Evolutionary conservation across 306 rosid genomes (phyloP).

Genomic region (Cicer bijugum): DNA sequence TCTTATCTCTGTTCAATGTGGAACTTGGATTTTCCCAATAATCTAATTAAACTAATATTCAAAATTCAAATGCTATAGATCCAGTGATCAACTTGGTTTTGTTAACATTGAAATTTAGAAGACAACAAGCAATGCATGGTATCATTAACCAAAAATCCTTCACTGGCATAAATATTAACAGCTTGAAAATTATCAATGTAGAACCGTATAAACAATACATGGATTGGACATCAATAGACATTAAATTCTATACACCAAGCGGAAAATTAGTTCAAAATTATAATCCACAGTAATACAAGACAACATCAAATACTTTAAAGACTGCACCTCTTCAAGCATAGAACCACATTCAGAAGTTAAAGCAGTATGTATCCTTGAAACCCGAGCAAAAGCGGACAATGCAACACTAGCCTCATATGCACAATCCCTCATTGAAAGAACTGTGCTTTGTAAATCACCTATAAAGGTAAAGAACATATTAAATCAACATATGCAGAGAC

Average conservation of each 20-base stretch:
- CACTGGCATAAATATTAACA: slow-evolving; percentile 20
- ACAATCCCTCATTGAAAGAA: slow-evolving; percentile 85
- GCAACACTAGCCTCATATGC: slow-evolving; percentile 81
- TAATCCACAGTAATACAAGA: slow-evolving; percentile 24
- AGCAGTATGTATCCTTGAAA: slow-evolving; percentile 82
- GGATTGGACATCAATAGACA: slow-evolving; percentile 30
- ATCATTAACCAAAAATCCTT: slow-evolving; percentile 29
- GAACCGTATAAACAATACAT: slow-evolving; percentile 21
- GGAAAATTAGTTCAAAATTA: slow-evolving; percentile 30
- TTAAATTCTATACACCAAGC: slow-evolving; percentile 24
- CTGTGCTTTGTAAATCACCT: slow-evolving; percentile 85
- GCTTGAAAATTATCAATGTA: slow-evolving; percentile 13
- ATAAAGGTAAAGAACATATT: slow-evolving; percentile 39
- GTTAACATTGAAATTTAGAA: slow-evolving; percentile 24
- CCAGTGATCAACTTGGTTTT: slow-evolving; percentile 18
- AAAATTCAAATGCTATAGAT: slow-evolving; percentile 39
- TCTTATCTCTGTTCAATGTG: no score
- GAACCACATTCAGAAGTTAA: slow-evolving; percentile 97
- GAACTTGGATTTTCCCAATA: no score
- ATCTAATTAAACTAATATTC: slow-evolving; percentile 29
- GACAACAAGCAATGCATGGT: slow-evolving; percentile 12
- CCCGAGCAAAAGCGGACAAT: slow-evolving; percentile 67
- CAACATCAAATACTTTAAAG: slow-evolving; percentile 29
- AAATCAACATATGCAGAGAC: slow-evolving; percentile 35
- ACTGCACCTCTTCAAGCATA: slow-evolving; percentile 92